Evolutionary conservation across 768 basidiomycete species (phyloP).

Genomic region (Pleurotus tuber-regium): DNA sequence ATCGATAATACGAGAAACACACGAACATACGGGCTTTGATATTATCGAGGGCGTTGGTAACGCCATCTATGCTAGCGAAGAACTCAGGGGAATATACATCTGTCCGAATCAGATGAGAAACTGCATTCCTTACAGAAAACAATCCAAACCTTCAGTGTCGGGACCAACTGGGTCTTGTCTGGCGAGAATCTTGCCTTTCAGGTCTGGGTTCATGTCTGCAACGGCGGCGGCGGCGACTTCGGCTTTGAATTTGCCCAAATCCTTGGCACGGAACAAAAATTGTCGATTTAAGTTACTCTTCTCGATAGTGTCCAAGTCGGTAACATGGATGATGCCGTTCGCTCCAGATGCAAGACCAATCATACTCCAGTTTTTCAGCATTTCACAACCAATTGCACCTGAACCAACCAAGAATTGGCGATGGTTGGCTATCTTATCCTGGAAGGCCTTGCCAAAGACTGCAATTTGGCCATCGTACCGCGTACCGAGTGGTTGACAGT

Average conservation of each 20-base stretch:
- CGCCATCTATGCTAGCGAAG: slow-evolving; percentile 85
- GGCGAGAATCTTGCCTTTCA: slow-evolving; percentile 80
- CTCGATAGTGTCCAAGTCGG: slow-evolving; percentile 98
- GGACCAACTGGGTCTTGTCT: slow-evolving; percentile 94
- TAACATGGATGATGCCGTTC: slow-evolving; percentile 84
- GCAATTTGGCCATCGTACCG: slow-evolving; percentile 96
- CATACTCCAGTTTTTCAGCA: slow-evolving; percentile 99
- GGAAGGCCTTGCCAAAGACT: slow-evolving; percentile 92
- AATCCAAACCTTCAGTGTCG: slow-evolving; percentile 81
- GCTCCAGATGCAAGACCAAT: slow-evolving; percentile 88
- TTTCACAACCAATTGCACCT: slow-evolving; percentile 99
- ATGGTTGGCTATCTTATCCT: slow-evolving; percentile 85
- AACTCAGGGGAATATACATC: slow-evolving; percentile 88
- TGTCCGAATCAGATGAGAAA: slow-evolving; percentile 55
- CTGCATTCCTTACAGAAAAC: neutral
- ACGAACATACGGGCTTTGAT: slow-evolving; percentile 80
- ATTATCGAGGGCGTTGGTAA: slow-evolving; percentile 98
- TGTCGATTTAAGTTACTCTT: slow-evolving; percentile 98
- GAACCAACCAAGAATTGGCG: slow-evolving; percentile 96
- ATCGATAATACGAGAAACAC: slow-evolving; percentile 1
- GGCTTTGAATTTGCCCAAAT: slow-evolving; percentile 95
- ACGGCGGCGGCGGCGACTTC: slow-evolving; percentile 92
- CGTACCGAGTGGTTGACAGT: slow-evolving; percentile 76
- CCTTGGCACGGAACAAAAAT: slow-evolving; percentile 95
- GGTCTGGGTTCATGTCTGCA: slow-evolving; percentile 91